These are phyloP conservation scores for Cercospora zeina DNA, from an alignment of 2,329 filamentous ascomycete species.

Conservation along the genomic window DNA sequence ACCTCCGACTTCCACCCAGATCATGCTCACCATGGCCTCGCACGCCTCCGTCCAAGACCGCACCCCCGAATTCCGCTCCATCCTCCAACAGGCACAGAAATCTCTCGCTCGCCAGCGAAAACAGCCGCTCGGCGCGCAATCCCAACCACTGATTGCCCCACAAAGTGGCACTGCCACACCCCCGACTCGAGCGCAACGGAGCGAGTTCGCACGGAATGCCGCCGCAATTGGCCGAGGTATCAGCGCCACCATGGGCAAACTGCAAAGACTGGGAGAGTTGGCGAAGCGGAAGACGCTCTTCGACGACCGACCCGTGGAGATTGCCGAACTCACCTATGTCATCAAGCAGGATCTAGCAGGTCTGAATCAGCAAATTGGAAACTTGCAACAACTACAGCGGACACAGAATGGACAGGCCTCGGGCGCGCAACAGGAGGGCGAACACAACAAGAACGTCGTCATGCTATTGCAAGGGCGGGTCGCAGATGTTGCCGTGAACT, in stretches of 20 bases:
- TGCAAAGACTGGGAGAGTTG: conserved; percentile 89
- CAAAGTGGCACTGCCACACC: conserved; percentile 50
- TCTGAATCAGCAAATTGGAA: conserved; percentile 82
- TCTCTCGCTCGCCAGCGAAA: conserved; percentile 66
- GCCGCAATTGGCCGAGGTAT: conserved; percentile 92
- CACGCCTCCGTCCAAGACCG: conserved; percentile 84
- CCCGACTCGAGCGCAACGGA: conserved; percentile 55
- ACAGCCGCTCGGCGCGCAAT: conserved; percentile 68
- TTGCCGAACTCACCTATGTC: conserved; percentile 93
- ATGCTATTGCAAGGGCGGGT: conserved; percentile 87
- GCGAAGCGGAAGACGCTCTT: conserved; percentile 97
- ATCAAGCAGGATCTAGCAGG: conserved; percentile 95
- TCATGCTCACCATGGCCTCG: conserved; percentile 51
- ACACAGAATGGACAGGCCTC: conserved; percentile 59
- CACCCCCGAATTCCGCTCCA: conserved; percentile 90
- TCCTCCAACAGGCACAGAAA: conserved; percentile 76
- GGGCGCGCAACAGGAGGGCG: conserved; percentile 71
- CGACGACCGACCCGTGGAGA: conserved; percentile 93
- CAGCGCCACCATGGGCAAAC: conserved; percentile 86
- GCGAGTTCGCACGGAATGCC: conserved; percentile 89
- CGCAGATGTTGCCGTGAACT: conserved; percentile 88
- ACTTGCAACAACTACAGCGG: conserved; percentile 73
- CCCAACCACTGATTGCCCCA: conserved; percentile 72
- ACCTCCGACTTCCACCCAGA: conserved; percentile 11
- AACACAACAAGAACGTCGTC: conserved; percentile 97